Evolutionary conservation across 805 yeast species (phyloP).

Genomic region (Nakazawaea populi): DNA sequence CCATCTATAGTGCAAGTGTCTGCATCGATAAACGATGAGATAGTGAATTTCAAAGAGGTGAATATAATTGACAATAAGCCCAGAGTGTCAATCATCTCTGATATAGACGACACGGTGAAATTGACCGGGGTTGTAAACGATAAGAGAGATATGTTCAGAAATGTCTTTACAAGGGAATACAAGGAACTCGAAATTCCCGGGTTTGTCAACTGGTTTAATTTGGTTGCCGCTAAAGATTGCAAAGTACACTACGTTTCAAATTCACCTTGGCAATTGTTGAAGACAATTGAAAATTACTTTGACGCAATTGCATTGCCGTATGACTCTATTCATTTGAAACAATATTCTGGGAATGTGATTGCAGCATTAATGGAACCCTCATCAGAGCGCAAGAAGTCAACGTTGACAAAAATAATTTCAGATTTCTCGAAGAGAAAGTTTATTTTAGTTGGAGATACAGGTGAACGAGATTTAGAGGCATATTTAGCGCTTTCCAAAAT

Average conservation of each 20-base stretch:
- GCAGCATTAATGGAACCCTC: conserved; percentile 84
- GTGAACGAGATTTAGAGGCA: conserved; percentile 92
- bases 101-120: conserved; percentile 92
- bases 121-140: conserved; percentile 88
- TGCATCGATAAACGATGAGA: conserved; percentile 39
- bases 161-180: conserved; percentile 64
- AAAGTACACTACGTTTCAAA: conserved; percentile 90
- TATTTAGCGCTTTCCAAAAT: conserved; percentile 62
- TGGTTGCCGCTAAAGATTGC: conserved; percentile 36
- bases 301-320: conserved; percentile 52
- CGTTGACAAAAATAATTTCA: conserved; percentile 53
- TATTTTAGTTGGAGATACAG: conserved; percentile 89
- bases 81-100: conserved; percentile 67
- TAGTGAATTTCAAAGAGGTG: conserved; percentile 40
- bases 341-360: conserved; percentile 77
- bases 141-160: conserved; percentile 74
- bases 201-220: conserved; percentile 65
- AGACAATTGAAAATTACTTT: conserved; percentile 53
- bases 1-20: conserved; percentile 57
- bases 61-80: conserved; percentile 29
- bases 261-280: conserved; percentile 87
- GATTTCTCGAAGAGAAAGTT: conserved; percentile 80
- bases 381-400: conserved; percentile 67
- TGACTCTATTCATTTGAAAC: conserved; percentile 85
- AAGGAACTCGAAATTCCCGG: conserved; percentile 68